These are phyloP conservation scores for Hemileccinum rubropunctum DNA, from an alignment of 768 basidiomycete species.

Conservation along the genomic window DNA sequence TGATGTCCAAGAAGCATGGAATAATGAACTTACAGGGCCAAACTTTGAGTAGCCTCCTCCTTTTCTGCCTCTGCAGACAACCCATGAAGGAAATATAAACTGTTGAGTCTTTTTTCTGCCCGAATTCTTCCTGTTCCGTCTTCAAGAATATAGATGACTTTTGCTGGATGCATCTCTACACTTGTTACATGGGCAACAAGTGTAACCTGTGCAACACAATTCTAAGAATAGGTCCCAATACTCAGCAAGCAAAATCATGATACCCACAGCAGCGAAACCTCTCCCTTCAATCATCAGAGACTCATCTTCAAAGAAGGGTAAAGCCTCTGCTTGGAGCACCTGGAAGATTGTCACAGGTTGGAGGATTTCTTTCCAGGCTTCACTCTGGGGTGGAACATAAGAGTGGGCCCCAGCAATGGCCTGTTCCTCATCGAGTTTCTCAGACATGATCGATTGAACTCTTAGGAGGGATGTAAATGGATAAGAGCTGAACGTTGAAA, in stretches of 20 bases:
- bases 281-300: slow-evolving; percentile 47
- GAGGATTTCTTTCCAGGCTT: slow-evolving; percentile 12
- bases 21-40: slow-evolving; percentile 15
- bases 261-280: slow-evolving; percentile 27
- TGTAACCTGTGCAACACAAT: slow-evolving; percentile 33
- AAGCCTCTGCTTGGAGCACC: slow-evolving; percentile 40
- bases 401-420: neutral
- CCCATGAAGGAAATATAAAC: neutral
- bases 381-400: neutral
- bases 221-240: slow-evolving; percentile 29
- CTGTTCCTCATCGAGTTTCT: slow-evolving; percentile 4
- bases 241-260: neutral
- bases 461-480: no score
- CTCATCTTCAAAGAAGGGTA: slow-evolving; percentile 35
- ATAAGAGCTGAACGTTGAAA: neutral
- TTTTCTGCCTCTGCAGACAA: slow-evolving; percentile 3
- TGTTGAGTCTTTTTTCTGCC: slow-evolving; percentile 3
- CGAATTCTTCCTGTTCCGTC: slow-evolving; percentile 37
- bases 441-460: slow-evolving; percentile 5
- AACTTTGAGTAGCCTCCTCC: slow-evolving; percentile 5
- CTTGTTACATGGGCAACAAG: slow-evolving; percentile 46
- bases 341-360: slow-evolving; percentile 59
- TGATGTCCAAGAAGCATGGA: neutral
- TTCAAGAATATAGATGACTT: slow-evolving; percentile 26
- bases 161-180: slow-evolving; percentile 11